phyloP scores from a whole-genome alignment of 768 basidiomycete genomes.

The Psilocybe subaeruginosa region DNA sequence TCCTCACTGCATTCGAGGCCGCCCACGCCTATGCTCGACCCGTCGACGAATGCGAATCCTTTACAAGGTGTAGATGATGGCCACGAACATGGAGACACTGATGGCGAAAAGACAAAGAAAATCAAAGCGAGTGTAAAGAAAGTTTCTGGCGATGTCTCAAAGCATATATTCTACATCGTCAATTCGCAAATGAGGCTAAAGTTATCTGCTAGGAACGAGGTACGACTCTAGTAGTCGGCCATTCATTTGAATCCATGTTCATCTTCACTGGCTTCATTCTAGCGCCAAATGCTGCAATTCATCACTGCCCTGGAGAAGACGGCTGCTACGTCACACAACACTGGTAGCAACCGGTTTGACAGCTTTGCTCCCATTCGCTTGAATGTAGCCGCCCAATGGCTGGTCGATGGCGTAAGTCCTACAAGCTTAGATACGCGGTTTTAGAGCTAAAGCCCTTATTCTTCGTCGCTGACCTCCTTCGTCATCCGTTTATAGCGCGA shows the following conservation, averaged over 20 bases:
- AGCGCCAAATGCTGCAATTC: constrained; percentile 98
- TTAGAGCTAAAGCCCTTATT: background rate
- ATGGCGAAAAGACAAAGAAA: constrained; percentile 42
- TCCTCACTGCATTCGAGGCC: constrained; percentile 41
- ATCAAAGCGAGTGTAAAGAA: constrained; percentile 35
- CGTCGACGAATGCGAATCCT: constrained; percentile 75
- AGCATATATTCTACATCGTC: constrained; percentile 92
- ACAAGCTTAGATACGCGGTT: background rate
- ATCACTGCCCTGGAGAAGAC: constrained; percentile 89
- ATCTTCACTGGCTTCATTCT: background rate
- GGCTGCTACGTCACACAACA: constrained; percentile 76
- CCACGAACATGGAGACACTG: constrained; percentile 27
- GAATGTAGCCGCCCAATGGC: constrained; percentile 96
- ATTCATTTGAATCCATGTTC: background rate
- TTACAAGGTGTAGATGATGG: constrained; percentile 35
- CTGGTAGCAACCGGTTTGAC: constrained; percentile 82
- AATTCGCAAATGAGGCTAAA: constrained; percentile 92
- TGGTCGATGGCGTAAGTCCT: constrained; percentile 87
- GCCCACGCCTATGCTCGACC: constrained; percentile 71
- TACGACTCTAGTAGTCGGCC: constrained; percentile 24
- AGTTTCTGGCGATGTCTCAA: constrained; percentile 67
- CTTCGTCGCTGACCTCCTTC: constrained; percentile 1
- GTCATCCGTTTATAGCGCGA: constrained; percentile 70
- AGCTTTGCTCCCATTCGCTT: constrained; percentile 92
- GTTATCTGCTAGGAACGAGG: constrained; percentile 86